These are phyloP conservation scores for Geotrichum australiense DNA, from an alignment of 1,139 yeast genomes.

Conservation along the genomic window DNA sequence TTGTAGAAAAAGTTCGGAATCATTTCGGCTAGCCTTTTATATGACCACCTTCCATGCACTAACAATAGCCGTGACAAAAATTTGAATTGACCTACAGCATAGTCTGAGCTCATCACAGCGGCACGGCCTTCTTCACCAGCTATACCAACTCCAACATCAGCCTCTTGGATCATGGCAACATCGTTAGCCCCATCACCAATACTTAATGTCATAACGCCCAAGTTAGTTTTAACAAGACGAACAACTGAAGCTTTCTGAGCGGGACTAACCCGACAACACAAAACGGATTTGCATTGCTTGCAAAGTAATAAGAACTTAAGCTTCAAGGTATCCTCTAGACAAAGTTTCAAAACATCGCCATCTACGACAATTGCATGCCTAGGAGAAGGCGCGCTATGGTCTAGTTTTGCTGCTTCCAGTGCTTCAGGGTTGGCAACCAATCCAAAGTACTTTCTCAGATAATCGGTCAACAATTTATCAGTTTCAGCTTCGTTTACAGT, in stretches of 20 bases:
- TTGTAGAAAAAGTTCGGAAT: slow-evolving; percentile 88
- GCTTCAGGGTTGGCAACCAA: slow-evolving; percentile 56
- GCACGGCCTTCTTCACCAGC: slow-evolving; percentile 98
- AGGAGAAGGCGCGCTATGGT: slow-evolving; percentile 72
- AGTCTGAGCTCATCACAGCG: slow-evolving; percentile 98
- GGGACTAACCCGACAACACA: slow-evolving; percentile 96
- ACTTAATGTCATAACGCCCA: slow-evolving; percentile 83
- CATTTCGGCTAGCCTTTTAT: slow-evolving; percentile 86
- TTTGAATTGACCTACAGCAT: slow-evolving; percentile 93
- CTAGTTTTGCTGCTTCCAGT: slow-evolving; percentile 51
- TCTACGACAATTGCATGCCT: slow-evolving; percentile 80
- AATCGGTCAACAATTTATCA: slow-evolving; percentile 48
- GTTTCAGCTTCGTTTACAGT: slow-evolving; percentile 38
- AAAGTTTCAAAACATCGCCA: slow-evolving; percentile 79
- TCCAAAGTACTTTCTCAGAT: slow-evolving; percentile 53
- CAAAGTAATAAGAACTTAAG: slow-evolving; percentile 75
- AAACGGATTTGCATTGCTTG: slow-evolving; percentile 90
- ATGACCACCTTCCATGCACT: slow-evolving; percentile 97
- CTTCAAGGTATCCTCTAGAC: slow-evolving; percentile 46
- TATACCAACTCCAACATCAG: slow-evolving; percentile 96
- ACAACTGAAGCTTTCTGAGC: slow-evolving; percentile 96
- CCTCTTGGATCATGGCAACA: slow-evolving; percentile 98
- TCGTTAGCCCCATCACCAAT: slow-evolving; percentile 99
- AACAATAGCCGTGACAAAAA: slow-evolving; percentile 68
- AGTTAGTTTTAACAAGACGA: slow-evolving; percentile 69